Base-by-base conservation (phyloP, 108 stramenopile species). In the Skeletonema grethae region DNA sequence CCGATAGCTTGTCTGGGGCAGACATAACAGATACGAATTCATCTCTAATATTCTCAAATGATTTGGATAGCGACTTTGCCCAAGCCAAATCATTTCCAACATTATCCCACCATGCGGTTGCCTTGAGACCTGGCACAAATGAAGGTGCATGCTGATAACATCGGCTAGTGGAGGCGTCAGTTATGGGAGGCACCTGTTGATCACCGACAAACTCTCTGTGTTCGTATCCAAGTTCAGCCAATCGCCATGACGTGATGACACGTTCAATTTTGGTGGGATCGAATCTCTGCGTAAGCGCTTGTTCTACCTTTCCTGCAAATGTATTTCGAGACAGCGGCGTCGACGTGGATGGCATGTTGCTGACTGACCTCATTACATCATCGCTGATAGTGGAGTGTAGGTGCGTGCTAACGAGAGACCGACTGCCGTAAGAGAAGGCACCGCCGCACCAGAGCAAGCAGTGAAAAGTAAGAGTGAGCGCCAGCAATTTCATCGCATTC, bases 121-220 rank as follows among this genome's bases (percentile, higher is more conserved):
- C 79, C 10, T 83, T 80, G 25, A 96, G 65, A 5, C 90, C 92
- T 15, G 91, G 88, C 10, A 95, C 87, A 71, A 83, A 93, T 6
- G 91, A 93, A 62, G 90, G 91, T 22, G 88, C 87, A 32, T 88
- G 76, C 67, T 95, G 94, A 53, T 86, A 71, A 65, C 80, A 84
- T 57, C 82, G 70, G 56, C 78, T 85, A 16, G 57, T 83, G 9
- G 46, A 64, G 20, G 68, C 61, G 39, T 80, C 75, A 5, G 53
- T 31, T 11, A 73, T 65, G 28, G 83, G 74, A 34, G 83, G 83
- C 13, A 29, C 38, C 45, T 82, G 84, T 58, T 71, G 63, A 53
- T 48, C 50, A 18, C 91, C 86, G n/a, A 91, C 83, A 66, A 76
- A 91, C 68, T 87, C 89, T 61, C 76, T 73, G 56, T 91, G 90